Percentiles rank a stretch among this genome's conserved stretches.
phyloP scores from a whole-genome alignment of 1,284 basidiomycete genomes.

The Quambalaria eucalypti region DNA sequence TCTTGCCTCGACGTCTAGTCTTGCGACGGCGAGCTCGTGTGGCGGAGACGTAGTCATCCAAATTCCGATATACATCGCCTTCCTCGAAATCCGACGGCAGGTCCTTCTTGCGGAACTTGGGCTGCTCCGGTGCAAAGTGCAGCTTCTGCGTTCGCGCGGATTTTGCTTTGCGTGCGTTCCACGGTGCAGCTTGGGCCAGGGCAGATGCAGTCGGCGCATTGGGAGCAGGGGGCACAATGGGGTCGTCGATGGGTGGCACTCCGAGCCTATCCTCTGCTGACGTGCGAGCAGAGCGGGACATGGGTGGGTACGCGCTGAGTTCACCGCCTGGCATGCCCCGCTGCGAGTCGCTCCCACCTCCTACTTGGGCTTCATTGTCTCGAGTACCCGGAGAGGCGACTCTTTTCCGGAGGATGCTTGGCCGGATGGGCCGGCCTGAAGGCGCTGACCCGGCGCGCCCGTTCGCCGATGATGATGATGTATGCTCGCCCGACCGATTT shows the following conservation, averaged over 20 bases:
- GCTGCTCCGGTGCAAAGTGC: slow-evolving; percentile 38
- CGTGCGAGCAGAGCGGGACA: neutral
- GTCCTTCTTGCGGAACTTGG: slow-evolving; percentile 32
- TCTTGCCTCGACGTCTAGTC: slow-evolving; percentile 12
- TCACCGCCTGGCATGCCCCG: too few relatives aligned
- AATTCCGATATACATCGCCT: slow-evolving; percentile 37
- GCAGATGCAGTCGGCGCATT: slow-evolving; percentile 6
- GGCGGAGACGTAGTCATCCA: slow-evolving; percentile 36
- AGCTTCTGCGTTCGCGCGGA: slow-evolving; percentile 17
- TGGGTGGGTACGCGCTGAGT: too few relatives aligned
- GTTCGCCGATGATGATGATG: too few relatives aligned
- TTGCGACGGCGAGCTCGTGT: slow-evolving; percentile 20
- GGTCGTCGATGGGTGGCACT: neutral
- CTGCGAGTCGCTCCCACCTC: too few relatives aligned
- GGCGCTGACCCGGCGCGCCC: neutral
- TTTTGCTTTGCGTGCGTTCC: slow-evolving; percentile 8
- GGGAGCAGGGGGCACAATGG: slow-evolving; percentile 5
- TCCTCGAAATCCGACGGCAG: slow-evolving; percentile 33
- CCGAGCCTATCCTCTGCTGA: neutral
- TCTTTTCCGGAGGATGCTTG: neutral
- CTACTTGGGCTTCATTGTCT: neutral
- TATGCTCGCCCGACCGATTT: too few relatives aligned
- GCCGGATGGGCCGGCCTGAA: neutral
- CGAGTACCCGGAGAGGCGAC: neutral
- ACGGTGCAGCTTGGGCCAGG: slow-evolving; percentile 1